Conservation (phyloP, 2,329 filamentous ascomycete genomes). For the Albifimbria verrucaria region DNA sequence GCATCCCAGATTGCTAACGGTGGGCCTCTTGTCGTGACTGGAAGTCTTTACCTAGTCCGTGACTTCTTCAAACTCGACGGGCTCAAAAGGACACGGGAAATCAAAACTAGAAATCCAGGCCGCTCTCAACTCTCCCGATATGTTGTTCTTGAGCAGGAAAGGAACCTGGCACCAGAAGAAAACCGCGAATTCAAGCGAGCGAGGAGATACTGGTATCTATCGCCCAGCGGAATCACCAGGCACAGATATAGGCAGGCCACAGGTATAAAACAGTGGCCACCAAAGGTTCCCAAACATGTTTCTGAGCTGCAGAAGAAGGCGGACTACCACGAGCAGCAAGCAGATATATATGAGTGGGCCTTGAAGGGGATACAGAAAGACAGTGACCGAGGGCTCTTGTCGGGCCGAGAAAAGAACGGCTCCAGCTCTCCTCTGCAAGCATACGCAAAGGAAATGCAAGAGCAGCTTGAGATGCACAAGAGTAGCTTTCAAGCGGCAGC, state of each 20-base stretch:
- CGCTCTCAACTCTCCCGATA: slow-evolving; percentile 30
- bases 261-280: slow-evolving; percentile 3
- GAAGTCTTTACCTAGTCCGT: slow-evolving; percentile 37
- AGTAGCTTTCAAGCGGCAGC: neutral
- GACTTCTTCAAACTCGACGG: slow-evolving; percentile 29
- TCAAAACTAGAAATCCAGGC: slow-evolving; percentile 28
- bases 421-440: slow-evolving; percentile 1
- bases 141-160: slow-evolving; percentile 23
- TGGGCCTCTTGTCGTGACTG: slow-evolving; percentile 34
- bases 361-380: slow-evolving; percentile 19
- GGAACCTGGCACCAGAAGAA: slow-evolving; percentile 28
- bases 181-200: slow-evolving; percentile 31
- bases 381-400: slow-evolving; percentile 4
- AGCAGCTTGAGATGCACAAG: slow-evolving; percentile 20
- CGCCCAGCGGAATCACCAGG: slow-evolving; percentile 19
- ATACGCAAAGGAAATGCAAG: slow-evolving; percentile 1
- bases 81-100: slow-evolving; percentile 22
- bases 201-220: slow-evolving; percentile 26
- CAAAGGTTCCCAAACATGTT: slow-evolving; percentile 16
- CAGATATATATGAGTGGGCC: slow-evolving; percentile 19
- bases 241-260: neutral
- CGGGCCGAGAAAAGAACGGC: neutral
- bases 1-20: slow-evolving; percentile 28
- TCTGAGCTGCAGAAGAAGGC: slow-evolving; percentile 22
- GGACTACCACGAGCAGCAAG: slow-evolving; percentile 27